Conservation (phyloP, 2,329 filamentous ascomycete genomes). For the Pseudogymnoascus destructans region DNA sequence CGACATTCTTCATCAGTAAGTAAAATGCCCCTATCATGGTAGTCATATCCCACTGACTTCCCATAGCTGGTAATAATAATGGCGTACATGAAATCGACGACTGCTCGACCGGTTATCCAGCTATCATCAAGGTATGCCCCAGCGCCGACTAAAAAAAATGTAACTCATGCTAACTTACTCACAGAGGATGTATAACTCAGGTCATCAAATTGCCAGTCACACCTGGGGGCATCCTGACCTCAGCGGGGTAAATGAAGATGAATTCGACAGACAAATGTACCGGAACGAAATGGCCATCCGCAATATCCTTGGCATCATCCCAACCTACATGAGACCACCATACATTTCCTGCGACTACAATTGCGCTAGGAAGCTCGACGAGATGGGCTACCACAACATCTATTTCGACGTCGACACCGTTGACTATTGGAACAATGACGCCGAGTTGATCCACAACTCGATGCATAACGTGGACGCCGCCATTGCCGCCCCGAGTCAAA, state of each 20-base stretch:
- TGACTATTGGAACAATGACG: slow-evolving; percentile 34
- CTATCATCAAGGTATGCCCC: slow-evolving; percentile 33
- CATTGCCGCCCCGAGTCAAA: slow-evolving; percentile 14
- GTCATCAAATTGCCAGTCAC: slow-evolving; percentile 49
- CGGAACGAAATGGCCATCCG: slow-evolving; percentile 42
- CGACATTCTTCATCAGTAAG: slow-evolving; percentile 39
- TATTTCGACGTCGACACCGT: slow-evolving; percentile 38
- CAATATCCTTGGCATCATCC: slow-evolving; percentile 42
- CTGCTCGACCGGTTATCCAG: slow-evolving; percentile 31
- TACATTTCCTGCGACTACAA: slow-evolving; percentile 33
- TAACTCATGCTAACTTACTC: slow-evolving; percentile 3
- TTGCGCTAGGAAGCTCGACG: slow-evolving; percentile 27
- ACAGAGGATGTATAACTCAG: slow-evolving; percentile 24
- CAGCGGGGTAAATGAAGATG: slow-evolving; percentile 30
- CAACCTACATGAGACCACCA: slow-evolving; percentile 39
- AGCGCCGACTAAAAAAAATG: background rate
- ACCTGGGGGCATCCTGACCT: slow-evolving; percentile 41
- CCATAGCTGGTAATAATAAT: slow-evolving; percentile 36
- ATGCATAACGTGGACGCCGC: slow-evolving; percentile 30
- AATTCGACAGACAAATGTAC: slow-evolving; percentile 36
- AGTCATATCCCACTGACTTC: background rate
- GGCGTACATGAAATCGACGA: slow-evolving; percentile 44
- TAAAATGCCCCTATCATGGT: background rate
- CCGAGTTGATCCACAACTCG: slow-evolving; percentile 33
- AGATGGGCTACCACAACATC: slow-evolving; percentile 35